These are phyloP conservation scores for Larix kaempferi DNA, from an alignment of 75 land plant genomes.

Conservation along the genomic window DNA sequence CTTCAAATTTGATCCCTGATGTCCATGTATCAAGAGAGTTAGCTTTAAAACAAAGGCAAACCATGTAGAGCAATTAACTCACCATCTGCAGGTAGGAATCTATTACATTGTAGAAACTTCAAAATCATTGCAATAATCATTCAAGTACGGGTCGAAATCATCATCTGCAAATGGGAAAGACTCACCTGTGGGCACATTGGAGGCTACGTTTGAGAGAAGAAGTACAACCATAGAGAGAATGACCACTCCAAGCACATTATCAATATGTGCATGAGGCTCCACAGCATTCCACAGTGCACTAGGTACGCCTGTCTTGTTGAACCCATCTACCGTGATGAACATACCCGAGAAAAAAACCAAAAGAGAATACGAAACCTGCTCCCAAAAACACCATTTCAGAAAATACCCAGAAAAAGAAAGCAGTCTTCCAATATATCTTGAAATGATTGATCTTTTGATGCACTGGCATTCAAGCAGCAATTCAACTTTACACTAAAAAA, in stretches of 20 bases:
- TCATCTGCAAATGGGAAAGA: background rate
- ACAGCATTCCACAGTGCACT: conserved; percentile 59
- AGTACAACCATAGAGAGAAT: conserved; percentile 55
- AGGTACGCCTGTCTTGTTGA: conserved; percentile 77
- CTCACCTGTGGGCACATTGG: conserved; percentile 87
- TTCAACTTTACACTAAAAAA: background rate
- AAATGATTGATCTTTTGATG: background rate
- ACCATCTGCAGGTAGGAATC: too few relatives aligned
- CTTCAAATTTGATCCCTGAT: too few relatives aligned
- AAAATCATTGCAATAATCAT: too few relatives aligned
- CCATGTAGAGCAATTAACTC: too few relatives aligned
- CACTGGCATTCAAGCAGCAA: background rate
- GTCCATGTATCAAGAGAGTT: too few relatives aligned
- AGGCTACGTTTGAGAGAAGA: conserved; percentile 77
- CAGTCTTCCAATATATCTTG: background rate
- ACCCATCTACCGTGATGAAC: conserved; percentile 80
- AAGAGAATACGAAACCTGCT: conserved; percentile 73
- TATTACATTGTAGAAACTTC: too few relatives aligned
- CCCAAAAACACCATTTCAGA: background rate
- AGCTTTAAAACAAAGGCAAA: too few relatives aligned
- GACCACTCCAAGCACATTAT: conserved; percentile 38
- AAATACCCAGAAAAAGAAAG: background rate
- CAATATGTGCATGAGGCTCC: conserved; percentile 65
- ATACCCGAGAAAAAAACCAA: conserved; percentile 81
- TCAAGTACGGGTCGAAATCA: too few relatives aligned